These are phyloP conservation scores for Pseudogymnoascus sp. DNA, from an alignment of 2,329 filamentous ascomycete species.

Conservation along the genomic window DNA sequence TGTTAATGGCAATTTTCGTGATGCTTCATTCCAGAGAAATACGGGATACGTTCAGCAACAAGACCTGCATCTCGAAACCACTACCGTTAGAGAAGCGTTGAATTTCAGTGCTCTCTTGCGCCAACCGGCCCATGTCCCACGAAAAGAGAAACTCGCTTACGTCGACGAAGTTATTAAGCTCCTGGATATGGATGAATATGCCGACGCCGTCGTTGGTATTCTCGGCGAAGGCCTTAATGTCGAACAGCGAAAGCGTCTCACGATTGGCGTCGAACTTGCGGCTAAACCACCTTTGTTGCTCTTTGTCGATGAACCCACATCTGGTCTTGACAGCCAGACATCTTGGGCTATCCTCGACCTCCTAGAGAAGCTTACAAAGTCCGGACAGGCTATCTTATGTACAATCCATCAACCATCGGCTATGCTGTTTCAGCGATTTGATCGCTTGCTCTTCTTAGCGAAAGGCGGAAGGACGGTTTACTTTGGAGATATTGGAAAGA, in stretches of 20 bases:
- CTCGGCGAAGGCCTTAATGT: slow-evolving; percentile 55
- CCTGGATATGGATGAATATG: slow-evolving; percentile 59
- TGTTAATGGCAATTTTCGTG: slow-evolving; percentile 57
- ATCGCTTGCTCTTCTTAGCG: slow-evolving; percentile 56
- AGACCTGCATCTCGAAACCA: slow-evolving; percentile 75
- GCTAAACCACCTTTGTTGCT: slow-evolving; percentile 51
- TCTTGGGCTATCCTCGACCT: slow-evolving; percentile 57
- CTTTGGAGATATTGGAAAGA: slow-evolving; percentile 57
- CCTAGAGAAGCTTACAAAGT: slow-evolving; percentile 51
- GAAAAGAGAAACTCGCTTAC: slow-evolving; percentile 70
- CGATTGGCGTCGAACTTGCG: slow-evolving; percentile 52
- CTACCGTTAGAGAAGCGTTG: slow-evolving; percentile 81
- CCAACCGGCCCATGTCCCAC: slow-evolving; percentile 65
- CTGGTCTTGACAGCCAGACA: slow-evolving; percentile 55
- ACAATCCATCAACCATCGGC: slow-evolving; percentile 50
- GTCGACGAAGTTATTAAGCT: slow-evolving; percentile 69
- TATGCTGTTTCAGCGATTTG: slow-evolving; percentile 48
- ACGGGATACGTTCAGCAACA: slow-evolving; percentile 81
- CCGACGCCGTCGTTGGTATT: slow-evolving; percentile 56
- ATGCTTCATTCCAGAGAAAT: slow-evolving; percentile 71
- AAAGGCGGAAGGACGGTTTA: slow-evolving; percentile 60
- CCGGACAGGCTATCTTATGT: slow-evolving; percentile 45
- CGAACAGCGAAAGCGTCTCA: slow-evolving; percentile 54
- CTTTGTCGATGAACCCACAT: slow-evolving; percentile 55
- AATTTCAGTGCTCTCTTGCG: slow-evolving; percentile 80